Conservation (phyloP, 768 basidiomycete genomes). For the Pisolithus albus region DNA sequence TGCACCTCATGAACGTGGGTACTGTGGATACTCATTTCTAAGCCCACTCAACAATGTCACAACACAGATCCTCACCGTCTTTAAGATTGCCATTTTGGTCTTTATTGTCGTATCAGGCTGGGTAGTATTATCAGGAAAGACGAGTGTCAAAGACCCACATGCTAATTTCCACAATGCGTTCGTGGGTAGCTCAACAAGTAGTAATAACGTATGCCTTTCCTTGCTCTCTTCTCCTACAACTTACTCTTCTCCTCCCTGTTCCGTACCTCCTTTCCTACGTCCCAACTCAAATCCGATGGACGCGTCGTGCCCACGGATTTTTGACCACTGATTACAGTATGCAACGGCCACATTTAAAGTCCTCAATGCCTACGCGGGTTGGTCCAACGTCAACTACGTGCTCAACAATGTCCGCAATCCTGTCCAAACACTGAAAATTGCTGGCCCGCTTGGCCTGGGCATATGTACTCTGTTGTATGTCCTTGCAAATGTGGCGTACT, state of each 20-base stretch:
- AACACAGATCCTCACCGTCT: conserved; percentile 39
- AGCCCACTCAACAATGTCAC: background rate
- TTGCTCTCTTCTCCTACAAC: background rate
- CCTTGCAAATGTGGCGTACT: conserved; percentile 54
- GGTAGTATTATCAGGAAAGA: conserved; percentile 54
- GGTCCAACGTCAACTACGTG: conserved; percentile 54
- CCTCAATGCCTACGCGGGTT: conserved; percentile 41
- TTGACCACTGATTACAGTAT: conserved; percentile 32
- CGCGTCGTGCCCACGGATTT: too few species aligned
- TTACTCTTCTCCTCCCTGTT: background rate
- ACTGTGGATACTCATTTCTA: background rate
- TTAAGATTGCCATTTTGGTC: conserved; percentile 49
- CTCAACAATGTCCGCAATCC: conserved; percentile 56
- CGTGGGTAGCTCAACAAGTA: conserved; percentile 45
- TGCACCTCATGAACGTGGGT: conserved; percentile 50
- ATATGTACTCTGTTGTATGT: conserved; percentile 49
- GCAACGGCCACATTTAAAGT: conserved; percentile 58
- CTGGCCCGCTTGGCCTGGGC: conserved; percentile 50
- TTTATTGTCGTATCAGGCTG: conserved; percentile 53
- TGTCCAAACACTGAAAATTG: conserved; percentile 54
- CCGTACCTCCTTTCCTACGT: too few species aligned
- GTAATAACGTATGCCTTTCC: conserved; percentile 34
- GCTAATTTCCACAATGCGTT: conserved; percentile 55
- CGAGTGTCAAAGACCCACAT: conserved; percentile 48
- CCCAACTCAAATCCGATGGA: too few species aligned